phyloP scores from a whole-genome alignment of 768 basidiomycete genomes.

The Boletus barrowsii region DNA sequence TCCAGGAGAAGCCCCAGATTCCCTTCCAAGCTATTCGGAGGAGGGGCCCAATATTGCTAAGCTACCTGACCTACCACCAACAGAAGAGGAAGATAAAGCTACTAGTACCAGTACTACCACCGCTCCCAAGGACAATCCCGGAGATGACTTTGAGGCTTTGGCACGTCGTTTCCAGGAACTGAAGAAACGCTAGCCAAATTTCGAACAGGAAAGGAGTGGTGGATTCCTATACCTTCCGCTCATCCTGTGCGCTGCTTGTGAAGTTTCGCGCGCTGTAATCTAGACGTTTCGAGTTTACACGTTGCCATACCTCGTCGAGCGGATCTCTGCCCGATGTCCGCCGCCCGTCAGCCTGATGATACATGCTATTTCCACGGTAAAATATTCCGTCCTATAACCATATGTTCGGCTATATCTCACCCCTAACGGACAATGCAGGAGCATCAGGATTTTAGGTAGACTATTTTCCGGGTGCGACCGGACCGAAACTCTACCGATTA shows the following conservation, averaged over 20 bases:
- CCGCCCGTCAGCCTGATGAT: constrained; percentile 9
- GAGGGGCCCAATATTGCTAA: constrained; percentile 29
- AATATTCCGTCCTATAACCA: not conserved
- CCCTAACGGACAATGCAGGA: not conserved
- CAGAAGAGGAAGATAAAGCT: constrained; percentile 41
- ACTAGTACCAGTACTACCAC: constrained; percentile 1
- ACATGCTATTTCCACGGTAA: not conserved
- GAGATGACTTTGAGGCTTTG: constrained; percentile 75
- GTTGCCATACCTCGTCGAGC: constrained; percentile 3
- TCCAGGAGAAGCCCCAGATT: constrained; percentile 9
- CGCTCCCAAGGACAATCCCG: constrained; percentile 26
- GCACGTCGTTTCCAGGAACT: constrained; percentile 80
- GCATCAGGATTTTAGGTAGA: too few species aligned
- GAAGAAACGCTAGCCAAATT: constrained; percentile 63
- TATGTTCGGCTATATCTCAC: not conserved
- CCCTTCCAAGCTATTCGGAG: constrained; percentile 29
- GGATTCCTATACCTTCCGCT: constrained; percentile 1
- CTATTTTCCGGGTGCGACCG: too few species aligned
- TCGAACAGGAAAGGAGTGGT: not conserved
- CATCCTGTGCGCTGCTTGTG: constrained; percentile 2
- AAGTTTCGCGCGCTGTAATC: constrained; percentile 9
- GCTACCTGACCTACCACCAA: constrained; percentile 51
- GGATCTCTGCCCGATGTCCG: constrained; percentile 10
- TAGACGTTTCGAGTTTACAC: constrained; percentile 6
- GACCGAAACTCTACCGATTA: not conserved